Base-by-base conservation (phyloP, 768 basidiomycete species). In the Neoboletus subvelutipes region DNA sequence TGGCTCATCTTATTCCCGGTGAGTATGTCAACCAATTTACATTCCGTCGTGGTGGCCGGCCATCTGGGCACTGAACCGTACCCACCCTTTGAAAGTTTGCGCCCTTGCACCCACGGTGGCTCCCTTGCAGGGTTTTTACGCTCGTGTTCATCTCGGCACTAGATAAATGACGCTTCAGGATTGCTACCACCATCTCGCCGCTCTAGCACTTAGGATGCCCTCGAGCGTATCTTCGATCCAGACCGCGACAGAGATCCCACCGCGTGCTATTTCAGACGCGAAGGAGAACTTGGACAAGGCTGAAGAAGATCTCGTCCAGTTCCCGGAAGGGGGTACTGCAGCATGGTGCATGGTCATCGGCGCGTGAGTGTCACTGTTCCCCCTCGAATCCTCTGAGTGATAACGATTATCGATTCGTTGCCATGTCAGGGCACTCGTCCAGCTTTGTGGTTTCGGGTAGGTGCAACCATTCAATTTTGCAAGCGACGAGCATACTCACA, bases 401-500 rank as follows among this genome's bases (percentile, higher is more conserved):
- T 22, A 20, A 0, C 0, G 20, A 15, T 42, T 7, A 7, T 22
- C 15, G 13, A 33, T 28, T 5, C 31, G 15, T 31, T 36, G 9
- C 15, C 20, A 17, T 45, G 12, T 45, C 52, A 76, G 75, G 11
- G 63, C 66, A 7, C 56, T 77, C 5, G 53, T 71, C 7, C 71
- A 71, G 45, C 66, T 72, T 56, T 72, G 74, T 45, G 67, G 70
- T 26, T 75, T 70, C 45, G 76, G 75, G 69, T 71, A 41, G 22
- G 60, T 26, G 12, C 37, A 9, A 31, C 15, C 4, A 1, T 33
- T 17, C 10, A 12, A 5, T 31, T 33, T 42, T 24, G 9, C 39
- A 33, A 37, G 33, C 18, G 22, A 18, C 9, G 22, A 5, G 0
- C 3, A 1, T 17, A 45, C 49, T 57, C 31, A 61, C 39, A 20